Percentiles rank a stretch among this genome's conserved stretches.
These are phyloP conservation scores for Termitomyces sp. DNA, from an alignment of 768 basidiomycete species.

Conservation along the genomic window DNA sequence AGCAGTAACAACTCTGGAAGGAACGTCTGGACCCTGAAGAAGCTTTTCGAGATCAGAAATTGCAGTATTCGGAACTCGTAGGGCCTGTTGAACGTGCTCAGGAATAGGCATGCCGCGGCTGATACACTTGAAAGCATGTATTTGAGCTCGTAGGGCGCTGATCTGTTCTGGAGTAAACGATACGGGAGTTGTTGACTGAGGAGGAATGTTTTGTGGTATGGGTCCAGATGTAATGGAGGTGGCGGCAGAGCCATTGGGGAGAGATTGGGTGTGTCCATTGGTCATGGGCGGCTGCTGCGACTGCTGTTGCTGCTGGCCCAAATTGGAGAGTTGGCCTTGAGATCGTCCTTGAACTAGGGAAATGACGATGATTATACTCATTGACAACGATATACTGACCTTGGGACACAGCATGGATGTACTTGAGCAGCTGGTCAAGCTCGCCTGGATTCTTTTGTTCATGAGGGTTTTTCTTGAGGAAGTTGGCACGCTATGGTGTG, in stretches of 20 bases:
- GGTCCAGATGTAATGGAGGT: slow-evolving; percentile 43
- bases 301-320: slow-evolving; percentile 23
- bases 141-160: slow-evolving; percentile 71
- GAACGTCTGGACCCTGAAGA: slow-evolving; percentile 53
- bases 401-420: slow-evolving; percentile 39
- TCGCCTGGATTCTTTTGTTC: slow-evolving; percentile 44
- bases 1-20: slow-evolving; percentile 62
- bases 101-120: slow-evolving; percentile 62
- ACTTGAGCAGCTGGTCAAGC: slow-evolving; percentile 40
- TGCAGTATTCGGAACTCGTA: slow-evolving; percentile 57
- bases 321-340: slow-evolving; percentile 27
- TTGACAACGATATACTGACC: slow-evolving; percentile 20
- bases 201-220: slow-evolving; percentile 43
- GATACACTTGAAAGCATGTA: slow-evolving; percentile 75
- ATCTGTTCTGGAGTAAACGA: slow-evolving; percentile 78
- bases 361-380: slow-evolving; percentile 1
- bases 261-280: slow-evolving; percentile 40
- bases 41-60: slow-evolving; percentile 61
- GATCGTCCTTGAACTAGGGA: slow-evolving; percentile 13
- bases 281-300: slow-evolving; percentile 26
- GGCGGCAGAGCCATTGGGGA: slow-evolving; percentile 34
- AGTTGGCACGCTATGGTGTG: slow-evolving; percentile 36
- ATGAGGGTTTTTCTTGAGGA: slow-evolving; percentile 43
- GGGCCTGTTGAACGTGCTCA: slow-evolving; percentile 62
- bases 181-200: slow-evolving; percentile 64